phyloP scores from a whole-genome alignment of 768 basidiomycete species.

The Amanita exitialis region DNA sequence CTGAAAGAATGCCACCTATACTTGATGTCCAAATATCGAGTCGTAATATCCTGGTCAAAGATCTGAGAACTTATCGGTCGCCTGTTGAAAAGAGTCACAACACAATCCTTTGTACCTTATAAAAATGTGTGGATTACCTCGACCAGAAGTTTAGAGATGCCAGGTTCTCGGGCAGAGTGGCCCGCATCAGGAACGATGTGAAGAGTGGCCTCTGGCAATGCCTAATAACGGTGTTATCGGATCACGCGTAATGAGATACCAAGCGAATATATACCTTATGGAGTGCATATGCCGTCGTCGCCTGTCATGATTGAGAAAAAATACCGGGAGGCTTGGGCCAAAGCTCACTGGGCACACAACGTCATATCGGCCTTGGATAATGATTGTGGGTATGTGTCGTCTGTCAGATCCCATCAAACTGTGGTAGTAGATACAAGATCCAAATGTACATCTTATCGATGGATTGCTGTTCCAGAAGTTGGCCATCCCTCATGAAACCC shows the following conservation, averaged over 20 bases:
- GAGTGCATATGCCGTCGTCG: constrained; percentile 71
- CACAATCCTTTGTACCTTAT: not conserved
- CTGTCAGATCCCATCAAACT: constrained; percentile 25
- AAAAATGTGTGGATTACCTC: constrained; percentile 31
- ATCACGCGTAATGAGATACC: not conserved
- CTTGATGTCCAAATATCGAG: not conserved
- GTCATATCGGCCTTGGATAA: constrained; percentile 85
- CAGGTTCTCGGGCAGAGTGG: constrained; percentile 72
- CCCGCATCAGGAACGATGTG: constrained; percentile 80
- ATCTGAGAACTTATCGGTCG: constrained; percentile 34
- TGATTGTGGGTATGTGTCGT: constrained; percentile 76
- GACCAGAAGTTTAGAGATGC: constrained; percentile 59
- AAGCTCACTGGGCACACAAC: constrained; percentile 68
- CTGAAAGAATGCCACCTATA: not conserved
- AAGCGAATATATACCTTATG: constrained; percentile 40
- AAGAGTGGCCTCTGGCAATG: constrained; percentile 71
- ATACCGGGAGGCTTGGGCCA: not conserved
- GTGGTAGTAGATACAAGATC: not conserved
- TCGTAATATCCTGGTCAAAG: constrained; percentile 9
- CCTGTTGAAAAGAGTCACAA: constrained; percentile 16
- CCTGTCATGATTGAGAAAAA: constrained; percentile 24
- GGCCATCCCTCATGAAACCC: constrained; percentile 85
- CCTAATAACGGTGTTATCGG: constrained; percentile 23
- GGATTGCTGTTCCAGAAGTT: constrained; percentile 72
- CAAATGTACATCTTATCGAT: constrained; percentile 76